phyloP scores from a whole-genome alignment of 2,329 filamentous ascomycete species.

The Paracoccidioides brasiliensis region DNA sequence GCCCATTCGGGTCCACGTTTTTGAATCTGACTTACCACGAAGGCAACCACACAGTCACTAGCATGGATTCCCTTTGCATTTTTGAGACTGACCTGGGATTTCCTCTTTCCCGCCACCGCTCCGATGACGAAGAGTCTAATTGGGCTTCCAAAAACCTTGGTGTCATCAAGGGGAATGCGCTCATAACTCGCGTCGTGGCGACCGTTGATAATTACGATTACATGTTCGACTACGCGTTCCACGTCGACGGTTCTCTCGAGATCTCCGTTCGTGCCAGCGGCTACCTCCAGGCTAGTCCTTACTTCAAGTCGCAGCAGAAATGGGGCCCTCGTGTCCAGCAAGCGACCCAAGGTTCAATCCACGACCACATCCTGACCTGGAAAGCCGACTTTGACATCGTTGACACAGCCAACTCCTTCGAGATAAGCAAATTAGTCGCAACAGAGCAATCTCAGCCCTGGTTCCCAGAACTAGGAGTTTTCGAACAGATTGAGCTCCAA shows the following conservation, averaged over 20 bases:
- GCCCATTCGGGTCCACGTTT: constrained; percentile 17
- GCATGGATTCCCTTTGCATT: constrained; percentile 41
- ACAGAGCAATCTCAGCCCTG: constrained; percentile 16
- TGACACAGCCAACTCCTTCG: constrained; percentile 22
- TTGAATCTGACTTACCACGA: constrained; percentile 19
- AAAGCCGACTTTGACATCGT: constrained; percentile 43
- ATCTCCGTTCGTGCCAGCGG: constrained; percentile 36
- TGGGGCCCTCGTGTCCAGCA: constrained; percentile 42
- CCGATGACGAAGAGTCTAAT: constrained; percentile 25
- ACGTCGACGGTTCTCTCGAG: constrained; percentile 37
- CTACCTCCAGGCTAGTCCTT: constrained; percentile 41
- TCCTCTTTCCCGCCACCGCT: constrained; percentile 39
- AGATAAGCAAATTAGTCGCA: constrained; percentile 30
- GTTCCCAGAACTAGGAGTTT: constrained; percentile 12
- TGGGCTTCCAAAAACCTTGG: constrained; percentile 4
- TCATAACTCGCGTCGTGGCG: constrained; percentile 29
- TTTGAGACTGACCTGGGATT: constrained; percentile 41
- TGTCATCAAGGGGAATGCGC: constrained; percentile 33
- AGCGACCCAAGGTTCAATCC: constrained; percentile 37
- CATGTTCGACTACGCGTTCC: constrained; percentile 32
- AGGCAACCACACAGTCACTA: constrained; percentile 12
- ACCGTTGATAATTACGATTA: constrained; percentile 35
- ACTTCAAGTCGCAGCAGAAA: constrained; percentile 30
- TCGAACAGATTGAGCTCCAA: constrained; percentile 31
- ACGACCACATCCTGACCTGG: constrained; percentile 45